A percentile compares a stretch with the other conserved stretches of the same genome.
phyloP scores from a whole-genome alignment of 2,329 filamentous ascomycete genomes.

The Uncinocarpus reesii region DNA sequence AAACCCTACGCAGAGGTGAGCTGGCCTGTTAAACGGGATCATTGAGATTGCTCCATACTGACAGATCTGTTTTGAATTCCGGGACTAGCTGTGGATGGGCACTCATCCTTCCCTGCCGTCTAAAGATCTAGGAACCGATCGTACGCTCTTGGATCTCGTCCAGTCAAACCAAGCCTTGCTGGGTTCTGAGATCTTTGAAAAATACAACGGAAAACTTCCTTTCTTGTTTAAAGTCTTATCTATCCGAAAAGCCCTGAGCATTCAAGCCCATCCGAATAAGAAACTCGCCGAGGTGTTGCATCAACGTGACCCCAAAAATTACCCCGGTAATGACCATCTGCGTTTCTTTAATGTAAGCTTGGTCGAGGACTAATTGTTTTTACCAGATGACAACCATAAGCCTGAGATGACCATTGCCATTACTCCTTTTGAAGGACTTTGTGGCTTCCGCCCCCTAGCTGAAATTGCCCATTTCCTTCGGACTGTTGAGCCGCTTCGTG shows the following conservation, averaged over 20 bases:
- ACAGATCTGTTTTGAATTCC: background rate
- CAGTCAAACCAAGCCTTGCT: constrained; percentile 77
- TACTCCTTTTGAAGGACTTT: constrained; percentile 90
- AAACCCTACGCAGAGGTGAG: constrained; percentile 88
- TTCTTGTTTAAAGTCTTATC: constrained; percentile 98
- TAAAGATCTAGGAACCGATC: constrained; percentile 72
- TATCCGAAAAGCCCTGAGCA: constrained; percentile 89
- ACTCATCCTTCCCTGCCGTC: constrained; percentile 94
- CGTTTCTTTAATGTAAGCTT: constrained; percentile 17
- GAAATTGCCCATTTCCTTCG: constrained; percentile 81
- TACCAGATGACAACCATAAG: constrained; percentile 88
- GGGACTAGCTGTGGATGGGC: constrained; percentile 85
- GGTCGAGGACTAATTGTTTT: background rate
- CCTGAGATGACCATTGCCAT: constrained; percentile 99
- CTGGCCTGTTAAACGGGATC: too few relatives aligned
- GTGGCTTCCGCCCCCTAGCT: constrained; percentile 77
- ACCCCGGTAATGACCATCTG: constrained; percentile 64
- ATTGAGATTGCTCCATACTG: too few relatives aligned
- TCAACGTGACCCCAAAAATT: constrained; percentile 77
- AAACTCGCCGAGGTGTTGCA: constrained; percentile 84
- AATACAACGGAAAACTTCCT: constrained; percentile 72
- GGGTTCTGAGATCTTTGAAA: constrained; percentile 58
- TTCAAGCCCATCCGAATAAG: constrained; percentile 95
- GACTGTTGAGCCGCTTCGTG: constrained; percentile 52
- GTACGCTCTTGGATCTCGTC: constrained; percentile 76